phyloP scores from a whole-genome alignment of 805 yeast species.

The Zygoascus biomembranicola region DNA sequence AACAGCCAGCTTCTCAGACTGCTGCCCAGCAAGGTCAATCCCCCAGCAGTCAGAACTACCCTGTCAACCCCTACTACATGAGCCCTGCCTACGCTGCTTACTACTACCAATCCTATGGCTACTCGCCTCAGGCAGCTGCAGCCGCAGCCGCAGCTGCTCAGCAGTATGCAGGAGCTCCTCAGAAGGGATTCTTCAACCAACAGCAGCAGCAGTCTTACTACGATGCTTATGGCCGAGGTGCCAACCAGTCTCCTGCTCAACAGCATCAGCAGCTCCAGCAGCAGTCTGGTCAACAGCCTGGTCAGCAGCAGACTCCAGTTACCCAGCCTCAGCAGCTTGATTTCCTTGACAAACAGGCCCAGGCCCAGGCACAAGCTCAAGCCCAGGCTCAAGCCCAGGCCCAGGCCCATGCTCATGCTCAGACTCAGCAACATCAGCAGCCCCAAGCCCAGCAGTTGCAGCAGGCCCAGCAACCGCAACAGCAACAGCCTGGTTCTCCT shows the following conservation, averaged over 20 bases:
- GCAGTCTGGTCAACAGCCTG: slow-evolving; percentile 3
- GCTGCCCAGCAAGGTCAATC: slow-evolving; percentile 20
- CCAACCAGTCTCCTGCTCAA: slow-evolving; percentile 4
- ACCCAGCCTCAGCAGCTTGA: slow-evolving; percentile 6
- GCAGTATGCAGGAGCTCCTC: slow-evolving; percentile 15
- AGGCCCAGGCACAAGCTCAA: slow-evolving; percentile 13
- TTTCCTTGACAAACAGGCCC: slow-evolving; percentile 6
- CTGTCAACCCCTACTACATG: slow-evolving; percentile 20
- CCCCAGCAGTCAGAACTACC: slow-evolving; percentile 11
- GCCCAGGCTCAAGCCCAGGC: slow-evolving; percentile 11
- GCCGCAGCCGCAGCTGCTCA: slow-evolving; percentile 17
- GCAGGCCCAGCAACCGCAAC: slow-evolving; percentile 17
- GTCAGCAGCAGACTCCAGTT: slow-evolving; percentile 6
- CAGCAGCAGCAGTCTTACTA: slow-evolving; percentile 16
- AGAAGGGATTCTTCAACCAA: slow-evolving; percentile 19
- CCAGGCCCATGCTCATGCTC: slow-evolving; percentile 10
- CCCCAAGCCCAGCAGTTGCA: slow-evolving; percentile 15
- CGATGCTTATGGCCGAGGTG: slow-evolving; percentile 1
- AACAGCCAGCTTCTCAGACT: slow-evolving; percentile 15
- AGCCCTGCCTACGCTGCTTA: slow-evolving; percentile 21
- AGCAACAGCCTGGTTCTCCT: slow-evolving; percentile 11
- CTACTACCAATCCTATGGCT: slow-evolving; percentile 22
- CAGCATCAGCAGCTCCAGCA: not conserved
- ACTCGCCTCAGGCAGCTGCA: slow-evolving; percentile 19
- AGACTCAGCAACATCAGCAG: not conserved